Evolutionary conservation across 1,284 basidiomycete species (phyloP).

Genomic region (Afroboletus lepidellus): DNA sequence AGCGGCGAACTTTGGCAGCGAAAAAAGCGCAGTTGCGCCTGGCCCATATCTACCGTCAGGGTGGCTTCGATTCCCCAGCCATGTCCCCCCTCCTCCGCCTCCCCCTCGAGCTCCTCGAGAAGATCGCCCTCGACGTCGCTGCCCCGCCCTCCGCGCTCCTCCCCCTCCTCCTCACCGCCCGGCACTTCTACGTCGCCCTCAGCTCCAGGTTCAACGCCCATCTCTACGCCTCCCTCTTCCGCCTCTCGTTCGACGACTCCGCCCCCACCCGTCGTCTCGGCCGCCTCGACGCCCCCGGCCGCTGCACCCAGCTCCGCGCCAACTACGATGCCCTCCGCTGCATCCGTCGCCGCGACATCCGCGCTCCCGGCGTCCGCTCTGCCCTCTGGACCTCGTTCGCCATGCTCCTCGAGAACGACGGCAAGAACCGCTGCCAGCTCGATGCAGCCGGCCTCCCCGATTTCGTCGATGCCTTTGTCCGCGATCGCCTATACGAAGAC

Average conservation of each 20-base stretch:
- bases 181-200: slow-evolving; percentile 43
- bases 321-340: slow-evolving; percentile 43
- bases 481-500: slow-evolving; percentile 44
- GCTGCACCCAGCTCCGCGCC: slow-evolving; percentile 46
- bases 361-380: slow-evolving; percentile 42
- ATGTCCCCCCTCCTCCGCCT: slow-evolving; percentile 37
- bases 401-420: slow-evolving; percentile 76
- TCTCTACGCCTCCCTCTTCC: slow-evolving; percentile 63
- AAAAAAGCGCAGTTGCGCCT: slow-evolving; percentile 1
- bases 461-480: slow-evolving; percentile 49
- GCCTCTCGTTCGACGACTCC: slow-evolving; percentile 56
- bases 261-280: slow-evolving; percentile 53
- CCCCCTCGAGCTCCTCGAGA: slow-evolving; percentile 58
- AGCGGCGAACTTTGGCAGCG: not conserved
- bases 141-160: slow-evolving; percentile 44
- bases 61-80: not conserved
- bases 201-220: slow-evolving; percentile 36
- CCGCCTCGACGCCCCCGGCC: slow-evolving; percentile 36
- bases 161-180: slow-evolving; percentile 51
- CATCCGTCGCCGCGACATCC: slow-evolving; percentile 41
- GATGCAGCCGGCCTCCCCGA: slow-evolving; percentile 47
- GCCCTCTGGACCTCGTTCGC: slow-evolving; percentile 51
- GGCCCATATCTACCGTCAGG: no score
- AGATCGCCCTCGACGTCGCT: slow-evolving; percentile 49
- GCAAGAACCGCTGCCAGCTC: slow-evolving; percentile 65